A percentile compares a stretch with the other conserved stretches of the same genome.
These are phyloP conservation scores for Globisporangium rhizosaccharum DNA, from an alignment of 352 stramenopile species.

Conservation along the genomic window DNA sequence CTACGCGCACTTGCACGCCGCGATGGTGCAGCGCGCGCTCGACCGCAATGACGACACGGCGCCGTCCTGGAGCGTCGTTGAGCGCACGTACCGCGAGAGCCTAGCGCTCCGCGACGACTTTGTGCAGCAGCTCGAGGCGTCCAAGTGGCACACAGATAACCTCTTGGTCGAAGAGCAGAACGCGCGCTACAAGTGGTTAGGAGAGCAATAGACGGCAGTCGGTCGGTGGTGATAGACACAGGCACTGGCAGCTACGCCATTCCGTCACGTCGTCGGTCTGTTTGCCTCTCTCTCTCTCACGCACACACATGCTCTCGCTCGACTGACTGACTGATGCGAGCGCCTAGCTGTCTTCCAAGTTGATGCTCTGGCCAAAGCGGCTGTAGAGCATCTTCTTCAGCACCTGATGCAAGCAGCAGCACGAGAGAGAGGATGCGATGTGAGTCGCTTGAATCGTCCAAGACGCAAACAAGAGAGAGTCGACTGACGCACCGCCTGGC, in stretches of 20 bases:
- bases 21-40: conserved; percentile 41
- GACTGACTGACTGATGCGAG: background rate
- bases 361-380: conserved; percentile 95
- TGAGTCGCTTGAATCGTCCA: no score
- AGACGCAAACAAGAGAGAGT: no score
- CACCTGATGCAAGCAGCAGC: background rate
- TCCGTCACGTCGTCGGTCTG: background rate
- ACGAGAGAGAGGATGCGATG: background rate
- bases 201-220: conserved; percentile 4
- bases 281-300: background rate
- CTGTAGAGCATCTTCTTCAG: conserved; percentile 95
- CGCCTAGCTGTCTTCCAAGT: conserved; percentile 91
- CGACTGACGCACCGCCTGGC: conserved; percentile 67
- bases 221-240: background rate
- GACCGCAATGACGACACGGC: conserved; percentile 8
- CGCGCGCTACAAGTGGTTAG: conserved; percentile 49
- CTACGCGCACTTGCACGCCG: conserved; percentile 45
- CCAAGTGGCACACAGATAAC: conserved; percentile 55
- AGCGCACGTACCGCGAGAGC: conserved; percentile 27
- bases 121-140: conserved; percentile 28
- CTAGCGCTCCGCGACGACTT: conserved; percentile 28
- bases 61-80: conserved; percentile 16
- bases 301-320: no score
- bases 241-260: no score
- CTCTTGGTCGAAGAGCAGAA: conserved; percentile 57